Evolutionary conservation across 2,329 filamentous ascomycete species (phyloP).

Genomic region (Graphilbum sp.): DNA sequence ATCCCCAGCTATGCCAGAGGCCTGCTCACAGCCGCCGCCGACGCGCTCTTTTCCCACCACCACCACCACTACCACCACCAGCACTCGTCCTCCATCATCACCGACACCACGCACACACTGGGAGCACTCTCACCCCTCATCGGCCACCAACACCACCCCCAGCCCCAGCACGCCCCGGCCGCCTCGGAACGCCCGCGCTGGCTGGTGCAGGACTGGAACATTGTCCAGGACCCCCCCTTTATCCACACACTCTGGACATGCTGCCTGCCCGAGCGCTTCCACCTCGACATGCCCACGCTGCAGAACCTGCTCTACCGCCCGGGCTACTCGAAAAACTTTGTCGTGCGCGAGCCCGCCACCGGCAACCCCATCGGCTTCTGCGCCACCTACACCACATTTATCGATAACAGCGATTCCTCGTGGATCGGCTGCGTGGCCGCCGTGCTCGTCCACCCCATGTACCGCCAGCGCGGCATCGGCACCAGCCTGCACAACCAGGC

Average conservation of each 20-base stretch:
- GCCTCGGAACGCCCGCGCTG: constrained; percentile 21
- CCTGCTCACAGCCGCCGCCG: constrained; percentile 33
- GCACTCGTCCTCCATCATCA: too few relatives aligned
- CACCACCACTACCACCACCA: too few relatives aligned
- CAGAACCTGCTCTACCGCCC: constrained; percentile 32
- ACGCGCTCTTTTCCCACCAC: constrained; percentile 28
- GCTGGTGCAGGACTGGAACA: constrained; percentile 24
- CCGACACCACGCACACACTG: too few relatives aligned
- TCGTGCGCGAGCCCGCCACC: constrained; percentile 31
- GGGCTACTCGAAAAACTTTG: constrained; percentile 40
- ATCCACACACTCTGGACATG: constrained; percentile 30
- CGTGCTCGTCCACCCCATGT: constrained; percentile 32
- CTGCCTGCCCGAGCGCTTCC: constrained; percentile 27
- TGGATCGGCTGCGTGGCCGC: constrained; percentile 39
- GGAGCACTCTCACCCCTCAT: too few relatives aligned
- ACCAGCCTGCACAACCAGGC: constrained; percentile 35
- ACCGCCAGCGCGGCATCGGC: constrained; percentile 34
- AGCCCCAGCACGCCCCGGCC: constrained; percentile 7
- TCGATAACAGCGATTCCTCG: constrained; percentile 32
- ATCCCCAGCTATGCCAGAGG: constrained; percentile 28
- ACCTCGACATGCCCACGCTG: constrained; percentile 24
- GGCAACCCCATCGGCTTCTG: constrained; percentile 37
- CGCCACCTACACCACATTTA: constrained; percentile 42
- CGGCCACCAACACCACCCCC: too few relatives aligned
- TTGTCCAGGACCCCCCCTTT: constrained; percentile 21